Evolutionary conservation across 495 filamentous ascomycete species (phyloP).

Genomic region (Xylaria grammica): DNA sequence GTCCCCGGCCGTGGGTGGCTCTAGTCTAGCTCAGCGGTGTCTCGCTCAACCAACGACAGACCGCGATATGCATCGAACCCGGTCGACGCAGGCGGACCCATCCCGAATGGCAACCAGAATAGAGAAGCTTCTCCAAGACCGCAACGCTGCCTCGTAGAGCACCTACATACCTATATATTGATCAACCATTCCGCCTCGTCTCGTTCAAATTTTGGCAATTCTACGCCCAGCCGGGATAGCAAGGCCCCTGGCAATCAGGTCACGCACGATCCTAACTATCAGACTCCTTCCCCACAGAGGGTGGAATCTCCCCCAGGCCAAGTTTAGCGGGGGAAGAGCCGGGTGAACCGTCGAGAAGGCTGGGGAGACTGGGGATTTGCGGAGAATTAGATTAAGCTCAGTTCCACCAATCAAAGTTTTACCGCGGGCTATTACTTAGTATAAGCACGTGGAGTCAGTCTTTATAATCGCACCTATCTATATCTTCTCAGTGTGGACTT

Average conservation of each 20-base stretch:
- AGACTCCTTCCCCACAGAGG: constrained; percentile 12
- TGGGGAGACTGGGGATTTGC: constrained; percentile 12
- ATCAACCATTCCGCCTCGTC: too few relatives aligned
- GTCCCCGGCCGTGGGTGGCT: neutral
- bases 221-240: too few relatives aligned
- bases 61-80: neutral
- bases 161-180: too few relatives aligned
- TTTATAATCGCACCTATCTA: neutral
- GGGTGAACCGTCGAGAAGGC: constrained; percentile 4
- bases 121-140: constrained; percentile 2
- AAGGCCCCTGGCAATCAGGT: neutral
- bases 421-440: neutral
- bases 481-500: neutral
- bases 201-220: too few relatives aligned
- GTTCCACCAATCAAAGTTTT: constrained; percentile 16
- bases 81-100: neutral
- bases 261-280: neutral
- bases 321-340: constrained; percentile 8
- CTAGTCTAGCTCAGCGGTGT: constrained; percentile 1
- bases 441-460: neutral
- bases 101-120: neutral
- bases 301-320: constrained; percentile 8
- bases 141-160: too few relatives aligned
- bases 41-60: neutral
- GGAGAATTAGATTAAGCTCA: constrained; percentile 3